Evolutionary conservation across 2,329 filamentous ascomycete genomes (phyloP), one percentile per base, ranked within the genome.

Genomic region (Scytalidium lignicola): DNA sequence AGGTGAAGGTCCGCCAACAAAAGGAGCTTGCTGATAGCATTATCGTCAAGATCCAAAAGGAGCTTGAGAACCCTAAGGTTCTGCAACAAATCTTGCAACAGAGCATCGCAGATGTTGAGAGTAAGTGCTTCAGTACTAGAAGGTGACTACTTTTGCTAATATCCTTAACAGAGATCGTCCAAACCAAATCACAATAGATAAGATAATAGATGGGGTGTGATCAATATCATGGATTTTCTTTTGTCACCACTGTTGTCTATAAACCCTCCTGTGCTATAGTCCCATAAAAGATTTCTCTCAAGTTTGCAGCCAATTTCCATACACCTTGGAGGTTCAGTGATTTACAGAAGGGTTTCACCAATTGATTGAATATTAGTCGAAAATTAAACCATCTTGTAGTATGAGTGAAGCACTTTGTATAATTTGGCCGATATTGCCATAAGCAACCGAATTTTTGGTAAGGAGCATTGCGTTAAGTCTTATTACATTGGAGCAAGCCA

Each of bases 1-100:
- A 97, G 80, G 91, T 99, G 68, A 99, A 97, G 88, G 87, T 92
- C 79, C 87, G 93, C 71, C 90, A 99, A 80, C 93, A 99, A 82
- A 86, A 81, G 74, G 93, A 99, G 81, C 83, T 99, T 59, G 90
- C 93, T 58, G 85, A 95, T 69, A 83, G 76, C 71, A 79, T 99
- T 73, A 97, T 99, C 66, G 83, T 87, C 79, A 99, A 96, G 84
- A 93, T 97, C 69, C 86, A 88, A 74, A 97, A 97, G 84, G 92
- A 97, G 81, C 84, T 99, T 51, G 89, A 96, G 82, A 96, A 88
- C 82, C 93, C 95, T 71, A 97, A 91, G 83, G 81, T 86, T 60
- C 85, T 99, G 64, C 90, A 96, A 80, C 90, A 96, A 78, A 96
- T 99, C 66, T 84, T 99, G 63, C 87, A 93, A 77, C 93, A 99